Conservation (phyloP, 768 basidiomycete species). For the Leccinum imitatum region DNA sequence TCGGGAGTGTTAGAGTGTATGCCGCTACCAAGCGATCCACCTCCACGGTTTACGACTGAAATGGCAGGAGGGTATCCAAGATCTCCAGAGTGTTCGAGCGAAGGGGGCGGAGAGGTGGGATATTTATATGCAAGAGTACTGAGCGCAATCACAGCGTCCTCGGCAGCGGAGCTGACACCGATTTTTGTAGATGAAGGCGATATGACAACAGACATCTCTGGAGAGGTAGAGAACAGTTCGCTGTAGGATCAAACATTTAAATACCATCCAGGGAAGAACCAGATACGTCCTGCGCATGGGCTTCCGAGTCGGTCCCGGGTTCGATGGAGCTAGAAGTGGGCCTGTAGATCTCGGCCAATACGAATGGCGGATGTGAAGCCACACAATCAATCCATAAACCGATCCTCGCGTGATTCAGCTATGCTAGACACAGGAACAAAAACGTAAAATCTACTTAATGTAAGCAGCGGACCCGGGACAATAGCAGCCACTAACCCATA, state of each 20-base stretch:
- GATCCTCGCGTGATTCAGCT: neutral
- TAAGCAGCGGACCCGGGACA: neutral
- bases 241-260: slow-evolving; percentile 2
- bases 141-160: slow-evolving; percentile 4
- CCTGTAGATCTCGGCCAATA: neutral
- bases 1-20: neutral
- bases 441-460: neutral
- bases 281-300: neutral
- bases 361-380: neutral
- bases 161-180: neutral
- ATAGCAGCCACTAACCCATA: neutral
- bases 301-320: neutral
- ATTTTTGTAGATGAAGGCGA: neutral
- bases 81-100: slow-evolving; percentile 3
- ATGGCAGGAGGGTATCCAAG: neutral
- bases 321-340: neutral
- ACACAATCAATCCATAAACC: neutral
- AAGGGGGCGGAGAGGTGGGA: slow-evolving; percentile 2
- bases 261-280: neutral
- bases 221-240: neutral
- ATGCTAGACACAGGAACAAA: neutral
- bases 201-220: slow-evolving; percentile 2
- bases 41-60: neutral
- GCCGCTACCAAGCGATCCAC: neutral
- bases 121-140: slow-evolving; percentile 2